phyloP scores from a whole-genome alignment of 345 rosid species.

The Passiflora organensis region DNA sequence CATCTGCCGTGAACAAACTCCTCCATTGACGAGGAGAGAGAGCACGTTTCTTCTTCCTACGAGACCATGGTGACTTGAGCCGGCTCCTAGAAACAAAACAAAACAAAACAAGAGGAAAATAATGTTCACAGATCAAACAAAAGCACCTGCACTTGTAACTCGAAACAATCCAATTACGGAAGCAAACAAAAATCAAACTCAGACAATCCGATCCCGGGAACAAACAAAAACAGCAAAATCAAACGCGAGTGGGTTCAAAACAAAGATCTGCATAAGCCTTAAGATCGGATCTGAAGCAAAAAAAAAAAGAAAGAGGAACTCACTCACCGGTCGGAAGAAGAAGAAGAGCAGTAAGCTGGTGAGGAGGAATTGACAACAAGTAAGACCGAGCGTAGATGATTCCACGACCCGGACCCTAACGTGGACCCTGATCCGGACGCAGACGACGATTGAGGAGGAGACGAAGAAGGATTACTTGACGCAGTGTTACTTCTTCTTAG shows the following conservation, averaged over 20 bases:
- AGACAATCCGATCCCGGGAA: not conserved
- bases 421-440: slow-evolving; percentile 40
- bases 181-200: not conserved
- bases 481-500: slow-evolving; percentile 69
- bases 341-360: slow-evolving; percentile 67
- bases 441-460: slow-evolving; percentile 49
- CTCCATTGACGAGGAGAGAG: slow-evolving; percentile 76
- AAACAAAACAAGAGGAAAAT: not conserved
- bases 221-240: not conserved
- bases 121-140: not conserved
- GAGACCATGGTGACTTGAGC: slow-evolving; percentile 88
- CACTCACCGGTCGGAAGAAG: slow-evolving; percentile 80
- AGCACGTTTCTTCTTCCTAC: slow-evolving; percentile 60
- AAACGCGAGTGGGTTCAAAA: not conserved
- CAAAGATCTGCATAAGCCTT: not conserved
- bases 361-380: slow-evolving; percentile 76
- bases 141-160: too few relatives aligned
- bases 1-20: slow-evolving; percentile 60
- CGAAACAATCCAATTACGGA: not conserved
- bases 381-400: slow-evolving; percentile 84
- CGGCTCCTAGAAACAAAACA: slow-evolving; percentile 38
- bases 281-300: slow-evolving; percentile 15
- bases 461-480: slow-evolving; percentile 55
- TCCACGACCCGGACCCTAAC: slow-evolving; percentile 65
- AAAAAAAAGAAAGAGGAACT: slow-evolving; percentile 5